Percentiles rank a stretch among this genome's conserved stretches.
Evolutionary conservation across 148 eudicot species (phyloP).

Genomic region (Linanthus parryae): DNA sequence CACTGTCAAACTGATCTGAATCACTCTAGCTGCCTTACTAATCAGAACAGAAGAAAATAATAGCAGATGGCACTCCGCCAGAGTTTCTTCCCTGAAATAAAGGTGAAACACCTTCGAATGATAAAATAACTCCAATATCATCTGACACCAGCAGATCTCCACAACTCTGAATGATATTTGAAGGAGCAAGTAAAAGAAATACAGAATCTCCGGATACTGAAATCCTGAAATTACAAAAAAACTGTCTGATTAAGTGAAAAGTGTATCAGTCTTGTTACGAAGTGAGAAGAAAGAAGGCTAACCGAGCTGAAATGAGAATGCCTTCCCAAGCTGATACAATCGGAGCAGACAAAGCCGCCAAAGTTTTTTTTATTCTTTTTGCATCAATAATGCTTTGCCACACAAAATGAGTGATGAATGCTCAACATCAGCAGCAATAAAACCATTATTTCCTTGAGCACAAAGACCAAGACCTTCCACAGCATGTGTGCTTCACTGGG

Average conservation of each 20-base stretch:
- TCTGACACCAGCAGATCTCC: slow-evolving; percentile 15
- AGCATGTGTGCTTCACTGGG: slow-evolving; percentile 15
- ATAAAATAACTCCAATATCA: slow-evolving; percentile 16
- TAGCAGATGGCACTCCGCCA: slow-evolving; percentile 17
- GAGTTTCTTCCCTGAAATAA: slow-evolving; percentile 9
- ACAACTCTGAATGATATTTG: slow-evolving; percentile 10
- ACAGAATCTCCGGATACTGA: slow-evolving; percentile 13
- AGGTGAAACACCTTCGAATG: slow-evolving; percentile 20
- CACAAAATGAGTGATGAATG: slow-evolving; percentile 22
- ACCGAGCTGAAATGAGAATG: slow-evolving; percentile 22
- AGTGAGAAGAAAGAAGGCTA: not conserved
- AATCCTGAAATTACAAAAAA: slow-evolving; percentile 18
- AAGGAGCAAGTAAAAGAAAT: slow-evolving; percentile 22
- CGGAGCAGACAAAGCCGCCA: slow-evolving; percentile 19
- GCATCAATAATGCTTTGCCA: slow-evolving; percentile 26
- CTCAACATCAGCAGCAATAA: slow-evolving; percentile 23
- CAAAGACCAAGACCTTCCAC: slow-evolving; percentile 22
- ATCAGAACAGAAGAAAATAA: slow-evolving; percentile 19
- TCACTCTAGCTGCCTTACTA: slow-evolving; percentile 8
- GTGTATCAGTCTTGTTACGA: not conserved
- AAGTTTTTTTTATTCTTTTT: slow-evolving; percentile 19
- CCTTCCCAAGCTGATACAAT: slow-evolving; percentile 24
- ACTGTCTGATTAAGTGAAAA: too few species aligned
- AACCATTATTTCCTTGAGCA: slow-evolving; percentile 16
- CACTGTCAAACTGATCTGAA: not conserved